Base-by-base conservation (phyloP, 768 basidiomycete species). In the Kwoniella europaea region DNA sequence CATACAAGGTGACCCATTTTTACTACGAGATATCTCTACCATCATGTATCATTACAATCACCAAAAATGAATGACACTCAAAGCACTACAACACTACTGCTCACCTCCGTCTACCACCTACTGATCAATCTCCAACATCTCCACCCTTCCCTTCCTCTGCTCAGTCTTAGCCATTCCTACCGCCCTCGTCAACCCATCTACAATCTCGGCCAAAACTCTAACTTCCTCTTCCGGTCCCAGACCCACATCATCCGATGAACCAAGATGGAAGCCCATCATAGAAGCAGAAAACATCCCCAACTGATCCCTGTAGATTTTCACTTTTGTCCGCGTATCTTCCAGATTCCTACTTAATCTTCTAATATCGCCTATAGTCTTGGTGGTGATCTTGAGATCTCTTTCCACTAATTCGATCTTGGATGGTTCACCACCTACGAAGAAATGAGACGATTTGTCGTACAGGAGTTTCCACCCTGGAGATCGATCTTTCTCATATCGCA, bases 201-300 rank as follows among this genome's bases (percentile, higher is more conserved):
- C 79, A 9, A 80, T 65, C 44, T 68, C 67, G 24, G 55, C 61
- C 63, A 80, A 64, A 9, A 80, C 67, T 43, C 73, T 68, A 15
- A 80, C 60, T 59, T 80, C 79, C 52, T 78, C 77, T 27, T 80
- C 79, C 22, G 77, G 74, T 6, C 71, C 73, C 35, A 76, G 24
- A 16, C 75, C 79, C 5, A 16, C 62, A 35, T 72, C 68, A 41
- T 69, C 79, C 22, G 29, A 35, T 13, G 67, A 61, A n/a, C 75
- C 79, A 1, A 80, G 61, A 64, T 80, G 79, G 55, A 77, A 74
- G 5, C 79, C 79, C 76, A 79, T 75, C 71, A 80, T 73, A 5
- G 77, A 77, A 6, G 77, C 79, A n/a, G 72, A 56, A 42, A 76
- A 77, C 63, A 69, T 65, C n/a, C 74, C 75, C n/a, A 80, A 65